Percentiles rank a stretch among this genome's conserved stretches.
These are phyloP conservation scores for Aspergillus sp. DNA, from an alignment of 2,329 filamentous ascomycete genomes.

Conservation along the genomic window DNA sequence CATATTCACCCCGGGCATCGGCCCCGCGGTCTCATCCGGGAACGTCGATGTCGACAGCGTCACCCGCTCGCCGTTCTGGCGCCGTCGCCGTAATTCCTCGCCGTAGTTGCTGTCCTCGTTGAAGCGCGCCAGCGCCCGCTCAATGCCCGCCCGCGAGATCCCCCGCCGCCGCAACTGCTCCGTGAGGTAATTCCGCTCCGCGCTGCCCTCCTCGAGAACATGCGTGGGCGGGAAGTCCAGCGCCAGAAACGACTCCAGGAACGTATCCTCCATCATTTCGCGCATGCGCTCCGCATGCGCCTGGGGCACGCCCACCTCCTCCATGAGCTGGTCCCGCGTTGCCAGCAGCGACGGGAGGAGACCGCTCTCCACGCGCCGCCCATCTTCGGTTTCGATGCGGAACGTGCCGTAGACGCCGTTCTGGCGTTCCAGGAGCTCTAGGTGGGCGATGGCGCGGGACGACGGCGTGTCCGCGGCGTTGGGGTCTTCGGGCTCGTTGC, in stretches of 20 bases:
- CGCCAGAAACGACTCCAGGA: constrained; percentile 43
- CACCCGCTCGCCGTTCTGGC: constrained; percentile 40
- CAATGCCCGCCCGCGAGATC: constrained; percentile 37
- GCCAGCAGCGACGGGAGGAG: constrained; percentile 43
- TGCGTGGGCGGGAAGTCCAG: constrained; percentile 40
- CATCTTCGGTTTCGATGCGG: constrained; percentile 42
- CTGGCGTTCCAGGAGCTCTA: constrained; percentile 40
- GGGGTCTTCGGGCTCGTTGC: constrained; percentile 25
- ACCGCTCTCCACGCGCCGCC: constrained; percentile 40
- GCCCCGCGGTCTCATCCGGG: constrained; percentile 22
- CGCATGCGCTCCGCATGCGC: constrained; percentile 42
- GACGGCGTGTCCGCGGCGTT: constrained; percentile 32
- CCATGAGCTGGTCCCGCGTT: constrained; percentile 43
- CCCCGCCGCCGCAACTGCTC: constrained; percentile 40
- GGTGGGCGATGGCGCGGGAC: constrained; percentile 36
- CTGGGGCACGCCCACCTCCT: constrained; percentile 36
- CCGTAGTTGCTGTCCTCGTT: constrained; percentile 41
- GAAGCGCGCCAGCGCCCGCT: constrained; percentile 37
- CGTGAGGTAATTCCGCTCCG: constrained; percentile 37
- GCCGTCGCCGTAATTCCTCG: constrained; percentile 36
- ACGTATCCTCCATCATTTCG: constrained; percentile 45
- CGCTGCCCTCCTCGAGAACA: constrained; percentile 30
- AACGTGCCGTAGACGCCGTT: constrained; percentile 44
- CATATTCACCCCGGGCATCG: constrained; percentile 19
- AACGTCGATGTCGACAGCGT: constrained; percentile 35